Evolutionary conservation across 2,329 filamentous ascomycete genomes (phyloP).

Genomic region (Aureobasidium musti): DNA sequence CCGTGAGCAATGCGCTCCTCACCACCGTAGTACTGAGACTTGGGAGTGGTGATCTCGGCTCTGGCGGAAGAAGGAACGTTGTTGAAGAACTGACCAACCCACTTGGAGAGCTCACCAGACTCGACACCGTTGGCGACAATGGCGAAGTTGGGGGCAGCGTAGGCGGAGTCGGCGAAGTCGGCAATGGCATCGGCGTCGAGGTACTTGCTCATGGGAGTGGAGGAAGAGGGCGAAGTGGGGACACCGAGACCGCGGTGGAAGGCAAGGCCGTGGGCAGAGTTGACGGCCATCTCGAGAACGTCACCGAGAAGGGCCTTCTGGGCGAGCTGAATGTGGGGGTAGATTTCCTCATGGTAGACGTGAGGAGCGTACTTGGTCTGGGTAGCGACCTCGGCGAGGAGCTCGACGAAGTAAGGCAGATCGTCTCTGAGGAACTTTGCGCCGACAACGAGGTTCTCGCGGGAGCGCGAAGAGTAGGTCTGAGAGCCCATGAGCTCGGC

Average conservation of each 20-base stretch:
- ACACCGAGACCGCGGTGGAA: constrained; percentile 92
- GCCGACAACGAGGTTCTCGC: constrained; percentile 88
- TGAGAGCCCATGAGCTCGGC: constrained; percentile 91
- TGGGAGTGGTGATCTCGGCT: constrained; percentile 59
- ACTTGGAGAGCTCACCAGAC: constrained; percentile 75
- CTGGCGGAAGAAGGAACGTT: constrained; percentile 59
- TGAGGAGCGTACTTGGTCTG: constrained; percentile 86
- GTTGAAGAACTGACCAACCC: constrained; percentile 91
- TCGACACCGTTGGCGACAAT: constrained; percentile 87
- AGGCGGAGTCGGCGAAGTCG: constrained; percentile 75
- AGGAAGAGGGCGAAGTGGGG: constrained; percentile 70
- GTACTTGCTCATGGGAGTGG: constrained; percentile 75
- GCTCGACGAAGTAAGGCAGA: constrained; percentile 95
- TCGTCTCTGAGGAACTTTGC: constrained; percentile 95
- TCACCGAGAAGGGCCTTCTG: constrained; percentile 69
- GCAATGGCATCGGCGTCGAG: constrained; percentile 73
- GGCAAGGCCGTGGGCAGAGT: constrained; percentile 81
- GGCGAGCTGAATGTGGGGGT: constrained; percentile 72
- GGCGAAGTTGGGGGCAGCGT: constrained; percentile 86
- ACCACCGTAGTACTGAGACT: constrained; percentile 89
- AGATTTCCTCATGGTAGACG: constrained; percentile 87
- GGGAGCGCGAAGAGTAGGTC: constrained; percentile 83
- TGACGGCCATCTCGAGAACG: constrained; percentile 71
- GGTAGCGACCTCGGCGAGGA: constrained; percentile 87
- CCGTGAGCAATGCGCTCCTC: constrained; percentile 84